Base-by-base conservation (phyloP, 805 yeast species). In the Lachancea kluyveri region DNA sequence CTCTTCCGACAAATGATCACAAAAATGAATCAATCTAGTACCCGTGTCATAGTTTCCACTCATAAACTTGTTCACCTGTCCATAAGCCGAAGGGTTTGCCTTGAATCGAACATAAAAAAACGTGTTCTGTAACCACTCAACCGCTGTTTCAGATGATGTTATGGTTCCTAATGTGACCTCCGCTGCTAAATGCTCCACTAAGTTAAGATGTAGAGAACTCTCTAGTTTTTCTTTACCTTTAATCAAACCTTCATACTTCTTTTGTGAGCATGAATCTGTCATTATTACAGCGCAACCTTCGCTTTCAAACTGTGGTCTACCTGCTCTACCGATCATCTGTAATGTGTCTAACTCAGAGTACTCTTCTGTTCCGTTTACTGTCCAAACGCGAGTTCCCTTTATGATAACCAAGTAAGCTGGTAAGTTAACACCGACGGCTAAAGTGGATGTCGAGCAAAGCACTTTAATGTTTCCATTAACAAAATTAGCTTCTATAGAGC, bases 261-360 rank as follows among this genome's bases (percentile, higher is more conserved):
- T 31, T 24, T 56, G 59, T 32, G 55, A 52, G 4, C 46, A 43
- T 1, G 42, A 28, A 8, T 60, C 60, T 1, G 79, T 74, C 60
- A 72, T 55, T 10, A 74, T 62, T 1, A 72, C 62, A 3, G 74
- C 71, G 27, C 61, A 57, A 4, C 67, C 71, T 21, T 64, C 65
- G 3, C 59, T 61, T 42, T 74, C 79, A 46, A 63, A 72, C 19
- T 70, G 75, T 0, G 79, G 79, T 29, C 80, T 61, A 3, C 82
- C 81, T 3, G 81, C 80, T 43, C 81, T 60, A 3, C 80, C 81
- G 50, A 76, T 66, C 82, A 76, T 77, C 41, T 77, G 81, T 24
- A 72, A 49, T 18, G 75, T 54, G 36, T 74, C 80, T 15, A 73
- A 52, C 27, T 70, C 73, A 2, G 75, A 62, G 46, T 74, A 75